Percentiles rank a stretch among this genome's conserved stretches.
phyloP scores from a whole-genome alignment of 352 stramenopile genomes.

The Pythium apleroticum region DNA sequence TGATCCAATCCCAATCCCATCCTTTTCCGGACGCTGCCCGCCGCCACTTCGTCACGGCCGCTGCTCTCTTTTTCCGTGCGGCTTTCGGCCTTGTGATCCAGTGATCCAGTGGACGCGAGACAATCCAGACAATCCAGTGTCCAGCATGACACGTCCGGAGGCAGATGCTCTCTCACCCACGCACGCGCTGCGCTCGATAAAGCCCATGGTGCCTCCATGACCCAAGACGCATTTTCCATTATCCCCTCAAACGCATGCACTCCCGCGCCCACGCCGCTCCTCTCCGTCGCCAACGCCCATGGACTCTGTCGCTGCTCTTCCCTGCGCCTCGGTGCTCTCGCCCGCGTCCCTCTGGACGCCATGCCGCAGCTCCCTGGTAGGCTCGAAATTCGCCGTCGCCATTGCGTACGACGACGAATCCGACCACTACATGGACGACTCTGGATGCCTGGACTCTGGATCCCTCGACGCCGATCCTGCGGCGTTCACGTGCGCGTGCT shows the following conservation, averaged over 20 bases:
- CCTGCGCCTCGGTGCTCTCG: slow-evolving; percentile 13
- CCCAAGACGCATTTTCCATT: background rate
- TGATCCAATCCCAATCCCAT: too few species aligned
- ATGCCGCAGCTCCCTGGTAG: slow-evolving; percentile 4
- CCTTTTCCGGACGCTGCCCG: background rate
- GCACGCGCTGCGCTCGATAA: too few species aligned
- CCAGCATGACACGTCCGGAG: background rate
- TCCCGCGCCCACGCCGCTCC: background rate
- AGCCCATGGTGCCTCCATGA: too few species aligned
- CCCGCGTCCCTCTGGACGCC: slow-evolving; percentile 10
- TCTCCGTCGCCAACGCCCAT: slow-evolving; percentile 2
- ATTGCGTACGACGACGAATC: background rate
- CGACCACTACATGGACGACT: background rate
- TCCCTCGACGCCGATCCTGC: background rate
- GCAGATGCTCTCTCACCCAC: too few species aligned
- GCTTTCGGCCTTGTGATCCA: background rate
- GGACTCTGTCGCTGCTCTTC: background rate
- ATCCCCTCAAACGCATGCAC: background rate
- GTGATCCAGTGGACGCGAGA: background rate
- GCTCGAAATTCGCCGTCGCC: background rate
- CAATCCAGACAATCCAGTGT: background rate
- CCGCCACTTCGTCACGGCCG: background rate
- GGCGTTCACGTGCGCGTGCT: background rate
- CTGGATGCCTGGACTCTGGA: background rate
- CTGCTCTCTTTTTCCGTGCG: background rate